These are phyloP conservation scores for Trypanosoma scelopori DNA, from an alignment of 208 protist genomes.

Conservation along the genomic window DNA sequence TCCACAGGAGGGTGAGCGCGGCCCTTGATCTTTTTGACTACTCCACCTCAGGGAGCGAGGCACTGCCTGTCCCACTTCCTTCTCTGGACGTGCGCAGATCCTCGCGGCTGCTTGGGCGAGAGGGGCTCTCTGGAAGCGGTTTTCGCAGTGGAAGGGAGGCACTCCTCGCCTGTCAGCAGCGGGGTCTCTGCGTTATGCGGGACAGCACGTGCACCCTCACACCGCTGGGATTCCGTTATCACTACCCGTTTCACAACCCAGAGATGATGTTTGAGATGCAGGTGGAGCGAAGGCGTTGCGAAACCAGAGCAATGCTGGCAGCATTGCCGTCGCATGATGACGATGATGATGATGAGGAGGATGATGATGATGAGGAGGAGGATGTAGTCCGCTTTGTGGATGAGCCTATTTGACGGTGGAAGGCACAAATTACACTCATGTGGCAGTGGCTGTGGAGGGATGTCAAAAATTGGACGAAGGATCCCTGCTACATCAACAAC, in stretches of 20 bases:
- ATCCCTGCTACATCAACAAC: too few relatives aligned
- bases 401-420: slow-evolving; percentile 22
- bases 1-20: slow-evolving; percentile 56
- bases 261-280: slow-evolving; percentile 59
- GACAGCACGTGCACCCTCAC: slow-evolving; percentile 55
- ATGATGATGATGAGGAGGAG: slow-evolving; percentile 6
- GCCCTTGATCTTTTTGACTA: slow-evolving; percentile 81
- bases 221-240: slow-evolving; percentile 75
- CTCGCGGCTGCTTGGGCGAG: slow-evolving; percentile 27
- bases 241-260: slow-evolving; percentile 74
- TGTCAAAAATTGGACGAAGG: neutral
- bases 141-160: slow-evolving; percentile 50
- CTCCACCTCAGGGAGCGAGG: slow-evolving; percentile 48
- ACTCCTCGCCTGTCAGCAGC: slow-evolving; percentile 38
- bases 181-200: slow-evolving; percentile 42
- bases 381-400: slow-evolving; percentile 25
- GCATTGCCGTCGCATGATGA: neutral
- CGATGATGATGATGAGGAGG: slow-evolving; percentile 8
- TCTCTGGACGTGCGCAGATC: slow-evolving; percentile 38
- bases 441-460: neutral
- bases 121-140: slow-evolving; percentile 27
- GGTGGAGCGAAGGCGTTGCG: slow-evolving; percentile 13
- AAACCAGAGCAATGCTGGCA: slow-evolving; percentile 8
- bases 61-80: slow-evolving; percentile 53
- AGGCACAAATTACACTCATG: neutral